A percentile compares a stretch with the other conserved stretches of the same genome.
These are phyloP conservation scores for Mycocalia duriaeana DNA, from an alignment of 1,284 basidiomycete species.

Conservation along the genomic window DNA sequence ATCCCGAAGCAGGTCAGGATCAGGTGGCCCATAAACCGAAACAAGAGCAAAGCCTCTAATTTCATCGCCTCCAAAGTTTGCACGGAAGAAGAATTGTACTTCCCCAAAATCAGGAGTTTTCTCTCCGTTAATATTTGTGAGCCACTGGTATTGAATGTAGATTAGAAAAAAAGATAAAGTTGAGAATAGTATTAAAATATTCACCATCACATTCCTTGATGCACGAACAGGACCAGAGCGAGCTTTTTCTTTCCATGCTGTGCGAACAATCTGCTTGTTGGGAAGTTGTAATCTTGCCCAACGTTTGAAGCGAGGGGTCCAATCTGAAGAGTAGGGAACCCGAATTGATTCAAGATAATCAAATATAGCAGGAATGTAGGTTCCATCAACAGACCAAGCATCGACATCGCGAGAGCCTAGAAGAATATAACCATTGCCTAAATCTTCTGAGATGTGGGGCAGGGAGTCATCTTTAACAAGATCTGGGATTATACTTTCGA, in stretches of 20 bases:
- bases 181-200: constrained; percentile 1
- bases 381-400: not conserved
- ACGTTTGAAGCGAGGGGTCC: not conserved
- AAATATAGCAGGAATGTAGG: not conserved
- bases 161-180: too few relatives aligned
- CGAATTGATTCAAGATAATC: not conserved
- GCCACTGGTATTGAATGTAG: too few relatives aligned
- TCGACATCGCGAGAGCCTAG: not conserved
- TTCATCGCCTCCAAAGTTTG: too few relatives aligned
- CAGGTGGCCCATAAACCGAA: too few relatives aligned
- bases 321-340: too few relatives aligned
- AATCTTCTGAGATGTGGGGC: not conserved
- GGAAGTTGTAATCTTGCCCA: constrained; percentile 11
- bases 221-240: constrained; percentile 1
- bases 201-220: constrained; percentile 13
- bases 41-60: too few relatives aligned
- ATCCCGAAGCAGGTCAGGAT: too few relatives aligned
- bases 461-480: not conserved
- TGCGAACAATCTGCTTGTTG: constrained; percentile 9
- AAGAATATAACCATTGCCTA: constrained; percentile 1
- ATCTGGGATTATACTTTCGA: constrained; percentile 1
- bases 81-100: too few relatives aligned
- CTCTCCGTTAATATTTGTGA: too few relatives aligned
- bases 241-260: constrained; percentile 9
- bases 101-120: too few relatives aligned